Base-by-base conservation (phyloP, 2,329 filamentous ascomycete genomes). In the Blastomyces emzantsi region DNA sequence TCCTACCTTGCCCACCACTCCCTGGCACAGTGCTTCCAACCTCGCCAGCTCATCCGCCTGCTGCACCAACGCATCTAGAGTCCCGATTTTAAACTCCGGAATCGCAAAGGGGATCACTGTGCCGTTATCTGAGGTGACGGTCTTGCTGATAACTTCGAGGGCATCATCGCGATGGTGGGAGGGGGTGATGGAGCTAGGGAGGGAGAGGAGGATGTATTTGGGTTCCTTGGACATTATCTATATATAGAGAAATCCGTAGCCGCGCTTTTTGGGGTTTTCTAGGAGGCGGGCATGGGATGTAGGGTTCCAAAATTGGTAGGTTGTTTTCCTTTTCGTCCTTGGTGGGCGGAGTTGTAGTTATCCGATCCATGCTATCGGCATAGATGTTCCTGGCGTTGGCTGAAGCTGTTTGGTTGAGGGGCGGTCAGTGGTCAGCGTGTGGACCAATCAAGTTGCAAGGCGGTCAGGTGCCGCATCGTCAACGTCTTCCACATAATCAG, bases 41-140 rank as follows among this genome's bases (percentile, higher is more conserved):
- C 97, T 97, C 64, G 87, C 84, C 62, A 99, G 82, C 73, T 97
- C 94, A 73, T 99, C 94, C 63, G 94, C 94, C 77, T 99, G 93
- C 78, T 96, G 90, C 55, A 99, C 92, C 64, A 99, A 83, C 49
- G 90, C 91, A 79, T 99, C 94, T 47, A 99, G 83, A 0, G 94
- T 97, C 64, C 94, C 94, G 75, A 99, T 96, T 81, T 97, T 99
- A 84, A 99, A 97, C 68, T 92, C 88, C 25, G 94, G 94, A 67
- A 97, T 89, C 63, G 85, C 80, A 74, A 97, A 97, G 2, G 87
- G 86, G 61, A 86, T 80, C 56, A 91, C 88, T 61, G 84, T 85
- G 73, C 89, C 91, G 75, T 90, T 87, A 70, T 96, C 90, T 64
- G 85, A 79, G 60, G 85, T 82, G 63, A 96, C 82, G 52, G 87